Conservation (phyloP, 768 basidiomycete genomes). For the Coprinopsis sp. region DNA sequence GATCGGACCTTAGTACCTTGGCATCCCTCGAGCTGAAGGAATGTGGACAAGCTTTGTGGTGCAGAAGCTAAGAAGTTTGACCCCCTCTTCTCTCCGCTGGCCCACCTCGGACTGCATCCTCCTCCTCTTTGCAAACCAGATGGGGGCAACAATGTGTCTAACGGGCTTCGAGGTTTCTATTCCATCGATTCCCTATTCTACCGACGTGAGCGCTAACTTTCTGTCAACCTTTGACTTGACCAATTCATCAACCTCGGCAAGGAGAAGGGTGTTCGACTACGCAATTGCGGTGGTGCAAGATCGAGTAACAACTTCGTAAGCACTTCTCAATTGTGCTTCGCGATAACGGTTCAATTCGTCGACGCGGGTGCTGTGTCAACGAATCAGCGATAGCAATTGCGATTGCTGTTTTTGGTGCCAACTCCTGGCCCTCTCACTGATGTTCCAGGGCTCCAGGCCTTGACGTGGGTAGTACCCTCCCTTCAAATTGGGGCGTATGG, state of each 20-base stretch:
- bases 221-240: slow-evolving; percentile 46
- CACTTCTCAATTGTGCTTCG: too few relatives aligned
- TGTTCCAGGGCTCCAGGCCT: slow-evolving; percentile 68
- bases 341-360: too few relatives aligned
- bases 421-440: slow-evolving; percentile 76
- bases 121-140: slow-evolving; percentile 69
- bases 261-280: slow-evolving; percentile 40
- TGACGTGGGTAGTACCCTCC: slow-evolving; percentile 62
- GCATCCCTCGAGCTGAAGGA: slow-evolving; percentile 74
- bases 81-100: slow-evolving; percentile 62
- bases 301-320: slow-evolving; percentile 74
- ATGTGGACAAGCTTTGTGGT: slow-evolving; percentile 60
- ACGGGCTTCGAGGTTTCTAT: slow-evolving; percentile 80
- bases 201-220: slow-evolving; percentile 63
- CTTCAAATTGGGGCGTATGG: slow-evolving; percentile 41
- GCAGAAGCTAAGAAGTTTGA: slow-evolving; percentile 52
- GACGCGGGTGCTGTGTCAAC: slow-evolving; percentile 32
- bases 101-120: slow-evolving; percentile 73
- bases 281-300: slow-evolving; percentile 73
- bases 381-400: slow-evolving; percentile 83
- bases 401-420: slow-evolving; percentile 72
- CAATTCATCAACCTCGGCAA: slow-evolving; percentile 22
- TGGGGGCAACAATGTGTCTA: slow-evolving; percentile 64
- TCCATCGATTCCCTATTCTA: slow-evolving; percentile 75
- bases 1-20: slow-evolving; percentile 58